Base-by-base conservation (phyloP, 2,329 filamentous ascomycete genomes). In the Madurella fahalii region DNA sequence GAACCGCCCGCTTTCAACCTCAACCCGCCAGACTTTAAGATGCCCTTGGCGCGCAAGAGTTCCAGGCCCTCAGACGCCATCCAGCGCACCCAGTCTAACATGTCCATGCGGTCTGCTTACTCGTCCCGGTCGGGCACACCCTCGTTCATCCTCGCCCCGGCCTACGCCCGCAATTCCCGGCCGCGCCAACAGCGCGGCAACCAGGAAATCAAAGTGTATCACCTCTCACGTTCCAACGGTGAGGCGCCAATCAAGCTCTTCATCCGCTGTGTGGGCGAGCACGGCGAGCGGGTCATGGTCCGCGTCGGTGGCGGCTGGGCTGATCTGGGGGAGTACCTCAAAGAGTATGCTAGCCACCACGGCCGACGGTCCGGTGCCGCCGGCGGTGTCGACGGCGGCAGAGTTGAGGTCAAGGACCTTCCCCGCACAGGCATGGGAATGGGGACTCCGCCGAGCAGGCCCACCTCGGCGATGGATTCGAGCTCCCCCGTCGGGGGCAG, bases 261-360 rank as follows among this genome's bases (percentile, higher is more conserved):
- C 65, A 92, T 99, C 50, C 87, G 94, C 15, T 85, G 91, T 1
- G 92, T 99, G 2, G 94, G 94, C 47, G 91, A 96, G 69, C 80
- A 84, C 53, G 90, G 89, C 15, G 91, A 97, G 70, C 85, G 94
- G 49, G 91, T 97, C 58, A 97, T 99, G 94, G 94, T 99, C 8
- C 88, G 94, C 37, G 93, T 99, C 12, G 94, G 94, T 12, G 94
- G 94, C 56, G 94, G 94, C n/a, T 99, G 94, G 94, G 91, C 92
- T 13, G 94, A 99, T 70, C 77, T 99, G 17, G 93, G 89, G 39
- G 94, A 97, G 70, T 99, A 96, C 67, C 78, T 99, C 41, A 87
- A 91, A 63, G 90, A 96, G 69, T 99, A 96, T 65, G 92, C 91
- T 8, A 84, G 85, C 56, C 94, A 99, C 67, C 94, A 99, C 68